phyloP scores from a whole-genome alignment of 2,329 filamentous ascomycete genomes.

The Epichloe sibirici region DNA sequence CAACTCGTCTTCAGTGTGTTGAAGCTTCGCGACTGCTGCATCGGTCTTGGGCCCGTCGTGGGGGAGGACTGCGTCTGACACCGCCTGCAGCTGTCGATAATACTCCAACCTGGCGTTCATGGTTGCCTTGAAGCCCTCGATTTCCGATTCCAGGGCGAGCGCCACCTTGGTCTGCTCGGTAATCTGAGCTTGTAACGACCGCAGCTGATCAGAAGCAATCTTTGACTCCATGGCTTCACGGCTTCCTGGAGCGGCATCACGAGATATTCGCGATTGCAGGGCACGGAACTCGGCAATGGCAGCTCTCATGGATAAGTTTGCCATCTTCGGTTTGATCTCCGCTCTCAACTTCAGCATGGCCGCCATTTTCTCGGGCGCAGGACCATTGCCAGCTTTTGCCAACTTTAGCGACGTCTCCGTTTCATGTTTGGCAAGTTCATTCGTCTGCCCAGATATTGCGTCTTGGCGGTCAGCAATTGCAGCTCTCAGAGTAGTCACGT shows the following conservation, averaged over 20 bases:
- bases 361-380: constrained; percentile 52
- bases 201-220: constrained; percentile 53
- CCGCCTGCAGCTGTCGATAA: constrained; percentile 76
- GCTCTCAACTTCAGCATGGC: constrained; percentile 37
- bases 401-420: constrained; percentile 46
- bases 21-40: constrained; percentile 23
- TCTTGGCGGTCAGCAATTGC: constrained; percentile 68
- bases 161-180: constrained; percentile 38
- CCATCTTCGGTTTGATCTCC: constrained; percentile 33
- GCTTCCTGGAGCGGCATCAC: constrained; percentile 13
- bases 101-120: constrained; percentile 85
- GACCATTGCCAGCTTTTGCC: constrained; percentile 53
- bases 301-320: constrained; percentile 55
- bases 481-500: constrained; percentile 65
- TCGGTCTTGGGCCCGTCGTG: constrained; percentile 54
- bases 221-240: constrained; percentile 55
- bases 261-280: constrained; percentile 35
- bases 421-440: constrained; percentile 63
- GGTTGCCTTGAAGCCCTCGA: constrained; percentile 60
- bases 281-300: constrained; percentile 58
- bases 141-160: constrained; percentile 49
- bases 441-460: constrained; percentile 64
- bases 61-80: constrained; percentile 74
- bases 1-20: constrained; percentile 27
- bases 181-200: constrained; percentile 42